Conservation (phyloP, 106 monocot species). For the Dendrobium nobile region DNA sequence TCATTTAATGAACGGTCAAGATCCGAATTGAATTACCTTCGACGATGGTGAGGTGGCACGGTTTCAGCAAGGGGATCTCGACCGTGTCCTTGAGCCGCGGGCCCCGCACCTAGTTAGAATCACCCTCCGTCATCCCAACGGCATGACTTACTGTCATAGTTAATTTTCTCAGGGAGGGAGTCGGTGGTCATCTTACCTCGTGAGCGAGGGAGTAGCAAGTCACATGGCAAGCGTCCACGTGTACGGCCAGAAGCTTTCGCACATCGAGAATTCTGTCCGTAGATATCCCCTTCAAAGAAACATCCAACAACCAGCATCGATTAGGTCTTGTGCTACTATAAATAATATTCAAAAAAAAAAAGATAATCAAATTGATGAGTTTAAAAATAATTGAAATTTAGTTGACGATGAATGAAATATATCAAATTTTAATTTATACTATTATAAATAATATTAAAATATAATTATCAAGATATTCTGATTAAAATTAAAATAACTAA, state of each 20-base stretch:
- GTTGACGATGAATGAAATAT: too few species aligned
- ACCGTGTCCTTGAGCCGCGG: constrained; percentile 54
- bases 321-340: too few species aligned
- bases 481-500: too few species aligned
- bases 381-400: too few species aligned
- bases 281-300: constrained; percentile 70
- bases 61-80: constrained; percentile 66
- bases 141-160: background rate
- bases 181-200: constrained; percentile 36
- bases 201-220: constrained; percentile 82
- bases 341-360: too few species aligned
- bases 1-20: background rate
- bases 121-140: background rate
- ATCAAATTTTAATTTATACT: too few species aligned
- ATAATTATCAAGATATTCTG: too few species aligned
- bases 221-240: constrained; percentile 62
- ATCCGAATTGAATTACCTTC: constrained; percentile 48
- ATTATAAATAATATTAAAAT: too few species aligned
- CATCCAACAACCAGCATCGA: too few species aligned
- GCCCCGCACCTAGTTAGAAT: constrained; percentile 52
- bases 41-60: constrained; percentile 55
- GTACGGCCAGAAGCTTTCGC: constrained; percentile 58
- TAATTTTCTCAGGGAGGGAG: background rate
- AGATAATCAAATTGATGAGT: too few species aligned
- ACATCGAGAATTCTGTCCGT: constrained; percentile 96